Evolutionary conservation across 1,139 yeast species (phyloP), one percentile per base, ranked within the genome.

Genomic region (Candida labiduridarum): DNA sequence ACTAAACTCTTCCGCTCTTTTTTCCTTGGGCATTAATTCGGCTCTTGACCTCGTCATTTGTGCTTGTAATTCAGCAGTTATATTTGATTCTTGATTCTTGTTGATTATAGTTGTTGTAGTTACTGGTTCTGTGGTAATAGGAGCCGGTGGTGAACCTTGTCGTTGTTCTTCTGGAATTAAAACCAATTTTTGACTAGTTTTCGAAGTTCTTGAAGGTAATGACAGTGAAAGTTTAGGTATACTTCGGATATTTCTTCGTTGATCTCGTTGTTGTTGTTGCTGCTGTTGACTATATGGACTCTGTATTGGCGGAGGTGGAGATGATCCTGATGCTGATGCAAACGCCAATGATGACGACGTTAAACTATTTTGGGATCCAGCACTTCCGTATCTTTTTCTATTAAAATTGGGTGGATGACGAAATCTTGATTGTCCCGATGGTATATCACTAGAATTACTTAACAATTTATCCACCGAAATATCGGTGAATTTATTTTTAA

Each of bases 181-280:
- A 1, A 91, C 98, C 56, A 91, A 74, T 59, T 89, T 86, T 63
- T 90, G 96, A 0, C 96, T 85, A 1, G 89, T 83, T 61, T 89
- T 91, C 1, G 96, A 87, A 0, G 96, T 87, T 67, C 97, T 76
- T n/a, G 89, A 74, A 0, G 97, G 97, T 33, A 90, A 72, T 3
- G 88, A 78, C 57, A 82, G 88, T 16, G 86, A 76, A 54, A 84
- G 73, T 53, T 83, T 85, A 1, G 87, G 82, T 18, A 80, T 74
- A 52, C 74, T 67, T 33, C 76, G 56, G n/a, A 69, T 69, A 48
- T 70, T 68, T 33, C 65, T 60, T 19, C 70, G 49, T 19, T 51
- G 44, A 33, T 50, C 51, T 12, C 52, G 19, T 8, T 36, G 41
- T 14, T 22, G 41, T 19, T 19, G 41, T 14, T 22, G 41, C 4